phyloP scores from a whole-genome alignment of 495 filamentous ascomycete genomes.

The Parmelia sp. region DNA sequence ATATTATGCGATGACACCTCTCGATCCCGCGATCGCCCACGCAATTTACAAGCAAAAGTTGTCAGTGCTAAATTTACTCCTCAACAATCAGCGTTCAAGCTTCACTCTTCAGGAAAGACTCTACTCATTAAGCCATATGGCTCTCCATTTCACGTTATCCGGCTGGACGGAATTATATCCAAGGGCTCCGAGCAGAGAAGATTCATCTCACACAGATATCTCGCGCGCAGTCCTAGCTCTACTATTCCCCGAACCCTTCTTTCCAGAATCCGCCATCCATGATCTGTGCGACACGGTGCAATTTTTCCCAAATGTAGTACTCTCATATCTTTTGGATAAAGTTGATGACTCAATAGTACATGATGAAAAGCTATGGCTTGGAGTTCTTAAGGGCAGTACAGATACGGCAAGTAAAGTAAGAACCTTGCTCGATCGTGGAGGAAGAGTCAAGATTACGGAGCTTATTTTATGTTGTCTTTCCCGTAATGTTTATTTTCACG shows the following conservation, averaged over 20 bases:
- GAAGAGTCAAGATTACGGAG: background rate
- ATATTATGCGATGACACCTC: background rate
- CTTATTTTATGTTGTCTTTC: background rate
- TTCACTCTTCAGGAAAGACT: background rate
- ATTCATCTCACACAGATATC: background rate
- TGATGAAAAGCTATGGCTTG: background rate
- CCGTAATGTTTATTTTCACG: rapidly evolving
- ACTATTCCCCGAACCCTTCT: background rate
- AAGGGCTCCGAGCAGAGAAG: background rate
- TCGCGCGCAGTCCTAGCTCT: background rate
- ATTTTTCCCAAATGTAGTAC: background rate
- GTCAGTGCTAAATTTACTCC: background rate
- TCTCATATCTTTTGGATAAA: background rate
- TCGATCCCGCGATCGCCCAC: rapidly evolving
- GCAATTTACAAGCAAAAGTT: background rate
- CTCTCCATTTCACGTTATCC: no score
- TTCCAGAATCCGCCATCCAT: background rate
- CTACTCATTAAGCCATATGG: rapidly evolving
- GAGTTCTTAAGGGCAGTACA: background rate
- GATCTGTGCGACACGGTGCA: background rate
- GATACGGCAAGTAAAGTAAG: background rate
- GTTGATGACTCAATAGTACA: background rate
- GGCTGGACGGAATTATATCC: no score
- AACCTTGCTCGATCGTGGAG: background rate
- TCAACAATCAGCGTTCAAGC: background rate